A percentile compares a stretch with the other conserved stretches of the same genome.
Evolutionary conservation across 164 flowering plant genomes (phyloP).

Genomic region (Vitis labrusca): DNA sequence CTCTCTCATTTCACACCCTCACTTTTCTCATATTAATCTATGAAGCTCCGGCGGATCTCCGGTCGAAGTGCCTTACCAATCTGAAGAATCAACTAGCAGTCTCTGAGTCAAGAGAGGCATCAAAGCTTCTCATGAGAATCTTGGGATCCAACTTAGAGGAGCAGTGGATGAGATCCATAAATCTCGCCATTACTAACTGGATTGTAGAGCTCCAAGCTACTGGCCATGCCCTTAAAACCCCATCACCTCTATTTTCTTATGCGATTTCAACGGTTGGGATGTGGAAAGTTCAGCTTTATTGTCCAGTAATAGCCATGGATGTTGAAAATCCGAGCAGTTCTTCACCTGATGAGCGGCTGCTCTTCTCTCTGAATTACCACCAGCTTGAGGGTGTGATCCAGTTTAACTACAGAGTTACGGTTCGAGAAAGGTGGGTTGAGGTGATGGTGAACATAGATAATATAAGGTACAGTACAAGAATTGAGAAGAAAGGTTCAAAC

Average conservation of each 20-base stretch:
- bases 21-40: conserved; percentile 67
- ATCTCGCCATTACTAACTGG: conserved; percentile 90
- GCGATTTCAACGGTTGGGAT: conserved; percentile 58
- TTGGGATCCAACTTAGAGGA: conserved; percentile 81
- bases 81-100: conserved; percentile 45
- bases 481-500: too few relatives aligned
- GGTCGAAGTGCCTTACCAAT: conserved; percentile 42
- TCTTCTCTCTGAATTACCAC: conserved; percentile 68
- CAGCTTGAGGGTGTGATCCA: conserved; percentile 91
- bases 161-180: conserved; percentile 81
- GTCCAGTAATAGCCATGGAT: conserved; percentile 83
- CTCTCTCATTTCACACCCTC: conserved; percentile 59
- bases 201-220: conserved; percentile 41
- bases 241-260: conserved; percentile 68
- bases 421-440: conserved; percentile 62
- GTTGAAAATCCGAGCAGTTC: conserved; percentile 41
- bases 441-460: conserved; percentile 66
- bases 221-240: conserved; percentile 31
- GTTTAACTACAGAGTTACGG: conserved; percentile 47
- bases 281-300: conserved; percentile 89
- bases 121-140: conserved; percentile 61
- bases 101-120: conserved; percentile 42
- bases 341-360: conserved; percentile 46
- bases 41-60: conserved; percentile 73
- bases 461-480: conserved; percentile 52